Base-by-base conservation (phyloP, 1,284 basidiomycete species). In the Coriolopsis trogii region DNA sequence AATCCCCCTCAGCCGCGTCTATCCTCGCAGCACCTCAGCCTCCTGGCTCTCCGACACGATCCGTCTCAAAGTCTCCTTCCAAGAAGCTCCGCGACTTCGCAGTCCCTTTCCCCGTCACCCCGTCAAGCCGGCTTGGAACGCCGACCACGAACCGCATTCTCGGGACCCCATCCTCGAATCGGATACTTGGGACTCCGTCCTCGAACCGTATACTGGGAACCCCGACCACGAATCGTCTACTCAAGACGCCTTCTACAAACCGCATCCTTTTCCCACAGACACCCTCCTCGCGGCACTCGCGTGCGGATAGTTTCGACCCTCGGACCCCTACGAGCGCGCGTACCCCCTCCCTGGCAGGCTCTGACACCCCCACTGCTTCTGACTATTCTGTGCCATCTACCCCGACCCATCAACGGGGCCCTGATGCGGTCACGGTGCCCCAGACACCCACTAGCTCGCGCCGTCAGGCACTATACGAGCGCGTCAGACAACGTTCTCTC, bases 401-500 rank as follows among this genome's bases (percentile, higher is more conserved):
- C 1, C 87, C 87, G 20, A 73, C 77, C 31, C 84, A 81, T 58
- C 86, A 87, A 63, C 75, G 74, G 44, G 84, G 82, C 16, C 45
- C 75, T 20, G 67, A 74, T 51, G 80, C 82, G 1, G 60, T 69
- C 28, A 86, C 84, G 2, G 76, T 77, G 21, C 81, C 85, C 9
- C 67, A 79, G 56, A 91, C 89, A 3, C 89, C 89, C 0, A 80
- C 80, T 8, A 84, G 84, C 34, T 85, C 88, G 37, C 80, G 89
- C 39, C 79, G 89, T 36, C 81, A 85, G 58, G 89, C 89, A 2
- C 70, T 92, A 1, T 89, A 88, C 62, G 89, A 92, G 58, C 87
- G 89, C 24, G 73, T 92, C 37, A 85, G 85, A 12, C 82, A 85
- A 61, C 79, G 81, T 53, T 90, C 84, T 16, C 67, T 89, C 41